Conservation (phyloP, 176 grass and related monocot genomes). For the Lolium multiflorum region DNA sequence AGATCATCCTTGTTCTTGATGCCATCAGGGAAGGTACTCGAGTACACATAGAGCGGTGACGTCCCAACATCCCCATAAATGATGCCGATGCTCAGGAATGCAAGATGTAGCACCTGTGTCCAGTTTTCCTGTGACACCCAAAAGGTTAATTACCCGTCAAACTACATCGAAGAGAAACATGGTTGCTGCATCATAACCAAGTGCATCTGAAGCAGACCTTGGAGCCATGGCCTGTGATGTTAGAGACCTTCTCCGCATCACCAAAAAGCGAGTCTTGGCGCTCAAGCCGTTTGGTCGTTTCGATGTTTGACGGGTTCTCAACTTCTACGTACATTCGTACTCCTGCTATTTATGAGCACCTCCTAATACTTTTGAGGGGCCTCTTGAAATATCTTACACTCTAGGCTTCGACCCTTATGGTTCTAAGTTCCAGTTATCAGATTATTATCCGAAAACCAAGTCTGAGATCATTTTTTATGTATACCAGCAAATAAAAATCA, state of each 20-base stretch:
- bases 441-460: not conserved
- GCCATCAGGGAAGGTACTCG: conserved; percentile 22
- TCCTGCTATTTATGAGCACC: not conserved
- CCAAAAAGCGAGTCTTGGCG: conserved; percentile 56
- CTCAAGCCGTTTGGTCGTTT: conserved; percentile 32
- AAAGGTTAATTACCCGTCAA: conserved; percentile 21
- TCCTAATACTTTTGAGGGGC: conserved; percentile 1
- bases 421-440: not conserved
- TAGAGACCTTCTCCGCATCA: conserved; percentile 61
- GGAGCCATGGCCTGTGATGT: conserved; percentile 33
- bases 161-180: not conserved
- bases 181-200: not conserved
- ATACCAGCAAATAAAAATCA: not conserved
- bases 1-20: conserved; percentile 27
- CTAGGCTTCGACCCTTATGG: not conserved
- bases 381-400: conserved; percentile 23
- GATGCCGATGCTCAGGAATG: conserved; percentile 32
- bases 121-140: conserved; percentile 13
- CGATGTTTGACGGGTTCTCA: conserved; percentile 5
- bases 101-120: conserved; percentile 3
- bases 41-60: conserved; percentile 17
- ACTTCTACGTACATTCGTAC: conserved; percentile 51
- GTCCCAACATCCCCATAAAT: conserved; percentile 30
- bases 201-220: conserved; percentile 32
- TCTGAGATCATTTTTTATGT: not conserved